Conservation (phyloP, 148 eudicot species). For the Linanthus parryae region DNA sequence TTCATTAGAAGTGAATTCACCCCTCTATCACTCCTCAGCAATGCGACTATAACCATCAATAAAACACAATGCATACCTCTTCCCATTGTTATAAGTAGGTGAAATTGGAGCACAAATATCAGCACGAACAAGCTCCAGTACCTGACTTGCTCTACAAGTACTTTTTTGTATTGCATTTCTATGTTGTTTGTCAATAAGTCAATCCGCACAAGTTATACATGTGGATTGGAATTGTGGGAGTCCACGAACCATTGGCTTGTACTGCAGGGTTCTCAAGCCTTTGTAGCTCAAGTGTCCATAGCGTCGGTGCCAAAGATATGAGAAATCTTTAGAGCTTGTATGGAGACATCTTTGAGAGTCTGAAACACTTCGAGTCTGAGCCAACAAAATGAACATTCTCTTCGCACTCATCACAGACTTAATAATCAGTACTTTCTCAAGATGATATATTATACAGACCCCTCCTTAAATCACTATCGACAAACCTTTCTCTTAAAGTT, state of each 20-base stretch:
- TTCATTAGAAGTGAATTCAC: constrained; percentile 5
- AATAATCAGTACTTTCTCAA: not conserved
- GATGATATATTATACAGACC: not conserved
- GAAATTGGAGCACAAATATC: constrained; percentile 15
- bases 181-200: not conserved
- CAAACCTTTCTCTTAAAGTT: not conserved
- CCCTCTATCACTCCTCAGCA: constrained; percentile 3
- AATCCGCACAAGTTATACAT: not conserved
- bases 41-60: constrained; percentile 11
- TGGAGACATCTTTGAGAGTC: not conserved
- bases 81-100: constrained; percentile 3
- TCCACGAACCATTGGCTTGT: not conserved
- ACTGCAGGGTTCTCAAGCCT: constrained; percentile 3
- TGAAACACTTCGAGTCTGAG: not conserved
- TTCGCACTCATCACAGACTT: not conserved
- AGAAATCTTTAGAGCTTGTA: not conserved
- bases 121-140: constrained; percentile 10
- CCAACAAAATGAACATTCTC: not conserved
- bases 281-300: constrained; percentile 12
- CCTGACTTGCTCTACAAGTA: constrained; percentile 6
- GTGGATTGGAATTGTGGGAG: not conserved
- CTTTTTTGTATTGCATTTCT: not conserved
- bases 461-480: not conserved
- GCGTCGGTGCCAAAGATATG: constrained; percentile 11
- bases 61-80: constrained; percentile 8